phyloP scores from a whole-genome alignment of 2,329 filamentous ascomycete species.

The Ophiosphaerella narmari region DNA sequence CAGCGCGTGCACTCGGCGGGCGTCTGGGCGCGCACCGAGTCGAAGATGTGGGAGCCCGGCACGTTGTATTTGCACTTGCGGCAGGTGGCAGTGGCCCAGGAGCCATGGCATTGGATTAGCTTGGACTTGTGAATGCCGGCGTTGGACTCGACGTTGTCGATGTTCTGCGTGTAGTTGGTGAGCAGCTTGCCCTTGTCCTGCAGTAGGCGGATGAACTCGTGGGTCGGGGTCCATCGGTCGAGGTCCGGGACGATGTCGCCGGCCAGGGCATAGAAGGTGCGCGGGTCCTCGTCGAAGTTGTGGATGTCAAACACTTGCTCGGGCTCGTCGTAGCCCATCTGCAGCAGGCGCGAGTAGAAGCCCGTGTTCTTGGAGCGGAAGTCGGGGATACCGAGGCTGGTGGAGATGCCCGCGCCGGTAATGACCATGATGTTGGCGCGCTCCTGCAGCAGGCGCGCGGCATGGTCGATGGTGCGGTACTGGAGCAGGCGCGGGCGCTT shows the following conservation, averaged over 20 bases:
- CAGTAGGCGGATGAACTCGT: constrained; percentile 88
- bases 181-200: constrained; percentile 87
- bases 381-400: constrained; percentile 93
- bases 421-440: constrained; percentile 88
- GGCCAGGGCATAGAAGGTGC: constrained; percentile 87
- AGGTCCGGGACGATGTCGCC: constrained; percentile 85
- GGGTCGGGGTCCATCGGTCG: constrained; percentile 84
- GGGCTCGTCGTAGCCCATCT: constrained; percentile 78
- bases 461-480: constrained; percentile 88
- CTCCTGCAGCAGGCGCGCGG: constrained; percentile 73
- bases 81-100: constrained; percentile 90
- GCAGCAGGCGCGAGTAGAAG: constrained; percentile 82
- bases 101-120: constrained; percentile 94
- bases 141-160: constrained; percentile 90
- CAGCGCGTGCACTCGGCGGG: constrained; percentile 82
- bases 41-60: constrained; percentile 76
- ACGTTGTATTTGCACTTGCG: constrained; percentile 78
- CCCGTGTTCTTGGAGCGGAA: constrained; percentile 93
- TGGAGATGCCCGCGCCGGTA: constrained; percentile 95
- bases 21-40: constrained; percentile 73
- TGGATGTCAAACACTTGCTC: constrained; percentile 95
- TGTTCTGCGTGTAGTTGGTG: constrained; percentile 98
- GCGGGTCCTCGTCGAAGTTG: constrained; percentile 83
- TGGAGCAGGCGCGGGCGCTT: constrained; percentile 78
- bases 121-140: constrained; percentile 82